Evolutionary conservation across 257 asterid genomes (phyloP).

Genomic region (Catharanthus roseus): DNA sequence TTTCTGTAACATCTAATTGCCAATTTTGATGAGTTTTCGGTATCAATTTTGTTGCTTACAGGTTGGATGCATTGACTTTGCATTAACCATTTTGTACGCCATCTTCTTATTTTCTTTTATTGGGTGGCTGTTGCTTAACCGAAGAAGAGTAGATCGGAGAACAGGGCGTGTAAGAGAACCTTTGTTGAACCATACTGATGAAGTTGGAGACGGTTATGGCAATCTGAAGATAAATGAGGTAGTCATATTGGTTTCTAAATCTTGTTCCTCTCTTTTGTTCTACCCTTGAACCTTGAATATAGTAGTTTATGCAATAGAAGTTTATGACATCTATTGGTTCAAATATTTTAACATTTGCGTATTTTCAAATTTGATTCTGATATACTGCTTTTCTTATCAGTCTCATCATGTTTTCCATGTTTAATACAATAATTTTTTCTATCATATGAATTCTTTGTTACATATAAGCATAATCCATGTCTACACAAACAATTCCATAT

Average conservation of each 20-base stretch:
- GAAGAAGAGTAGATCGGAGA: slow-evolving; percentile 34
- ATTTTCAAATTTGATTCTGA: too few relatives aligned
- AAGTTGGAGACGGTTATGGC: slow-evolving; percentile 9
- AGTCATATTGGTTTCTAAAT: background rate
- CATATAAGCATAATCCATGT: background rate
- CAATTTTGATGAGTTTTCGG: background rate
- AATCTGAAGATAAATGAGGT: slow-evolving; percentile 3
- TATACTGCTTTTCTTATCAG: background rate
- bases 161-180: slow-evolving; percentile 23
- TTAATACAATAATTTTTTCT: background rate
- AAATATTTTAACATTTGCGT: background rate
- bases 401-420: background rate
- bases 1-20: background rate
- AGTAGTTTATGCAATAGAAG: too few relatives aligned
- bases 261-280: background rate
- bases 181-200: slow-evolving; percentile 2
- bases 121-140: slow-evolving; percentile 71
- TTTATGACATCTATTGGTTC: too few relatives aligned
- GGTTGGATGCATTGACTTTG: slow-evolving; percentile 78
- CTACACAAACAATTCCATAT: background rate
- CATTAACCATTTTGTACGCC: slow-evolving; percentile 54
- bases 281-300: background rate
- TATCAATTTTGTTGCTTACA: slow-evolving; percentile 24
- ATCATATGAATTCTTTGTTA: background rate
- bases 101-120: slow-evolving; percentile 58